Evolutionary conservation across 345 rosid genomes (phyloP), one percentile per base, ranked within the genome.

Genomic region (Chamaenerion angustifolium): DNA sequence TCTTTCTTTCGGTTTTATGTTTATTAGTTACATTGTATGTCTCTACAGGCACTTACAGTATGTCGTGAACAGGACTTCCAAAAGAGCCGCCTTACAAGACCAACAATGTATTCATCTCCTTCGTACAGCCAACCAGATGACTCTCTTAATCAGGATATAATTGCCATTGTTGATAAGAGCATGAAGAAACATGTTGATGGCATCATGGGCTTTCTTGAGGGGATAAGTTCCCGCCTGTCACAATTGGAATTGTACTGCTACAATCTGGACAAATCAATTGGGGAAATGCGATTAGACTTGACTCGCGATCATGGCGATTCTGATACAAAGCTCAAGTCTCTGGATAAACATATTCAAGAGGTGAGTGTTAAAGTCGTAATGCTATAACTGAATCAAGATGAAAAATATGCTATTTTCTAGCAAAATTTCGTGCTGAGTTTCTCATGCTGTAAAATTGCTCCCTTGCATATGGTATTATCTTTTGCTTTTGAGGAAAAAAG

Each of bases 301-400:
- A 63, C 55, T 52, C 81, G 83, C 60, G 92, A 79, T 55, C 76
- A 78, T 48, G 75, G 61, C 27, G 95, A 88, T 14, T 78, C 88
- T 13, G 95, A 85, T 65, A 42, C 70, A 17, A 93, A 88, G 86
- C 95, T 93, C 52, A 85, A 80, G 65, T 77, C 83, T 51, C 59
- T 93, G 3, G 99, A 85, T 72, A 93, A 88, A 70, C 97, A 85
- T 73, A 64, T 93, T 59, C 99, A 93, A 64, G 97, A 93, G 84
- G 99, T 85, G 49, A 55, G 74, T 63, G 37, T 59, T 16, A 3
- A 15, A 31, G 37, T 31, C 37, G 2, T 31, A 5, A 5, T 31
- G 6, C 8, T 31, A 8, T 31, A 8, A 31, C 10, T 31, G 8
- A 31, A 31, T 31, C 37, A 31, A 31, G 37, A 31, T 31, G 37